Evolutionary conservation across 1,139 yeast species (phyloP).

Genomic region (Taphrina wiesneri): DNA sequence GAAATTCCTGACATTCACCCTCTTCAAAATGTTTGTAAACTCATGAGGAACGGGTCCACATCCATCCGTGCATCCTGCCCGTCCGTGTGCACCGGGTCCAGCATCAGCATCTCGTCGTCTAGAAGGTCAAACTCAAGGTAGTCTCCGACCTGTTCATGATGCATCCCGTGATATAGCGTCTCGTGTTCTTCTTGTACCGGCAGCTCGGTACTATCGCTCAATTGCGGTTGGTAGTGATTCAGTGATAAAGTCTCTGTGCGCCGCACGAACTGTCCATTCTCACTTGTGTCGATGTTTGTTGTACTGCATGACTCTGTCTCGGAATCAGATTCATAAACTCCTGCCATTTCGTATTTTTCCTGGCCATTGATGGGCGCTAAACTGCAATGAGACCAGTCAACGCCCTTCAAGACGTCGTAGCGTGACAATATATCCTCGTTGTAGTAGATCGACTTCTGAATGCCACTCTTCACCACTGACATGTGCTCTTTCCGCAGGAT

Average conservation of each 20-base stretch:
- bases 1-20: too few species aligned
- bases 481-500: constrained; percentile 1
- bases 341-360: background rate
- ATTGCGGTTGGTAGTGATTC: background rate
- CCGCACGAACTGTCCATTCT: background rate
- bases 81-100: background rate
- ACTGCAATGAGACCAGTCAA: background rate
- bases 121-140: constrained; percentile 7
- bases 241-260: background rate
- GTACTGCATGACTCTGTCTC: background rate
- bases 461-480: constrained; percentile 2
- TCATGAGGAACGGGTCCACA: constrained; percentile 1
- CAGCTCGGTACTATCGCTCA: background rate
- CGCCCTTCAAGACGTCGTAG: background rate
- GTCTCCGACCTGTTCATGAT: background rate
- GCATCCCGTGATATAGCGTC: background rate
- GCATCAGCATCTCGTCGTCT: constrained; percentile 2
- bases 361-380: constrained; percentile 1
- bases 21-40: background rate
- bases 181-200: background rate
- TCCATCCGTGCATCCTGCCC: constrained; percentile 1
- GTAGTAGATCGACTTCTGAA: background rate
- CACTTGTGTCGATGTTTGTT: background rate
- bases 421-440: constrained; percentile 3
- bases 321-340: background rate